phyloP scores from a whole-genome alignment of 2,329 filamentous ascomycete species.

The Calonectria montana region DNA sequence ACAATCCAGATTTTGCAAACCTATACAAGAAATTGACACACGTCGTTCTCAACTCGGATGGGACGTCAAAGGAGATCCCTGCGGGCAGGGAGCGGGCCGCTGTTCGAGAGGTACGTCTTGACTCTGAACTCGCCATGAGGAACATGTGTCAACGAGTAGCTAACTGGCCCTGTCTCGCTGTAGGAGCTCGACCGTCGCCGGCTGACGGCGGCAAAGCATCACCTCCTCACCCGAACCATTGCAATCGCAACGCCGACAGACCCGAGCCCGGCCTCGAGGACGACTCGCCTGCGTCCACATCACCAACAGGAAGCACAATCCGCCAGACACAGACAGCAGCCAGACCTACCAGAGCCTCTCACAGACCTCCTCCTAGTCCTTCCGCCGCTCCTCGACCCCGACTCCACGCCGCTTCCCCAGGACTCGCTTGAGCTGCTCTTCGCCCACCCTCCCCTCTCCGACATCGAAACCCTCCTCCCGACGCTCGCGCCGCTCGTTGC shows the following conservation, averaged over 20 bases:
- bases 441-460: slow-evolving; percentile 60
- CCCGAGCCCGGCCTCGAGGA: slow-evolving; percentile 35
- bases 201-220: slow-evolving; percentile 58
- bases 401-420: slow-evolving; percentile 47
- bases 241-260: slow-evolving; percentile 53
- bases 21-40: slow-evolving; percentile 67
- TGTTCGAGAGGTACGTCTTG: slow-evolving; percentile 59
- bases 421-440: slow-evolving; percentile 58
- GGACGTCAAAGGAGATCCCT: slow-evolving; percentile 66
- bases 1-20: slow-evolving; percentile 70
- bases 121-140: background rate
- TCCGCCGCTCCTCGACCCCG: slow-evolving; percentile 57
- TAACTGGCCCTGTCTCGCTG: too few relatives aligned
- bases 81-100: slow-evolving; percentile 61
- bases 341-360: slow-evolving; percentile 56
- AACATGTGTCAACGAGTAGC: background rate
- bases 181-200: slow-evolving; percentile 64
- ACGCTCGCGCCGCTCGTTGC: slow-evolving; percentile 61
- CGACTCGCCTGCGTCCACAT: slow-evolving; percentile 38
- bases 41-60: slow-evolving; percentile 66
- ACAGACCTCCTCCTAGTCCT: slow-evolving; percentile 67
- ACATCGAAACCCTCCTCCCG: slow-evolving; percentile 61
- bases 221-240: slow-evolving; percentile 64
- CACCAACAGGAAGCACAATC: slow-evolving; percentile 35
- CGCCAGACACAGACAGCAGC: slow-evolving; percentile 30